phyloP scores from a whole-genome alignment of 2,329 filamentous ascomycete species.

The Fusarium sp. region DNA sequence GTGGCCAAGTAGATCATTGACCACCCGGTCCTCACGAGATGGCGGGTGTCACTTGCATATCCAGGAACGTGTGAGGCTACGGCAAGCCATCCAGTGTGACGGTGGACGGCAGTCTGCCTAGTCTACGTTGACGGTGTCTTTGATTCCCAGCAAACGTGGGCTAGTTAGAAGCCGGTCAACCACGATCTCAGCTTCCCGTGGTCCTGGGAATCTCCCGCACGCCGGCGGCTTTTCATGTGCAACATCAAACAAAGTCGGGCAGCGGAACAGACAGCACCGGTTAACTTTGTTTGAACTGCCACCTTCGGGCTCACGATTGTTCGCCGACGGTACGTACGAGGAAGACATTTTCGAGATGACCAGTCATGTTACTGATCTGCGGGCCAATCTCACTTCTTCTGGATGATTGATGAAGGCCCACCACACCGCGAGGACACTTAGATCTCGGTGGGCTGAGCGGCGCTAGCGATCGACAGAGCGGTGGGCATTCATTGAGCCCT shows the following conservation, averaged over 20 bases:
- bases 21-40: slow-evolving; percentile 37
- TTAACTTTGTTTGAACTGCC: slow-evolving; percentile 11
- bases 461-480: slow-evolving; percentile 42
- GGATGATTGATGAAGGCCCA: slow-evolving; percentile 32
- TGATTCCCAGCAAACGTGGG: slow-evolving; percentile 36
- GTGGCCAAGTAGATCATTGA: slow-evolving; percentile 30
- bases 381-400: slow-evolving; percentile 40
- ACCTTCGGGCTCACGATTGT: slow-evolving; percentile 6
- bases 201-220: slow-evolving; percentile 42
- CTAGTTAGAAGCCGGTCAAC: slow-evolving; percentile 36
- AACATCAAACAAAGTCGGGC: slow-evolving; percentile 8
- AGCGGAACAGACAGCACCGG: slow-evolving; percentile 7
- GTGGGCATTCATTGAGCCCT: slow-evolving; percentile 36
- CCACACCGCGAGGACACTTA: slow-evolving; percentile 33
- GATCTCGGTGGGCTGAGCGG: slow-evolving; percentile 41
- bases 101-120: slow-evolving; percentile 40
- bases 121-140: slow-evolving; percentile 38
- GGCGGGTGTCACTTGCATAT: slow-evolving; percentile 41
- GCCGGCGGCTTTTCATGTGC: slow-evolving; percentile 30
- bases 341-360: slow-evolving; percentile 29
- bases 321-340: slow-evolving; percentile 8
- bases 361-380: slow-evolving; percentile 41
- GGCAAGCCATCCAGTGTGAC: slow-evolving; percentile 42
- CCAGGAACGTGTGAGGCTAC: slow-evolving; percentile 45
- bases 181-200: slow-evolving; percentile 41